Base-by-base conservation (phyloP, 495 filamentous ascomycete species). In the Cetradonia linearis region DNA sequence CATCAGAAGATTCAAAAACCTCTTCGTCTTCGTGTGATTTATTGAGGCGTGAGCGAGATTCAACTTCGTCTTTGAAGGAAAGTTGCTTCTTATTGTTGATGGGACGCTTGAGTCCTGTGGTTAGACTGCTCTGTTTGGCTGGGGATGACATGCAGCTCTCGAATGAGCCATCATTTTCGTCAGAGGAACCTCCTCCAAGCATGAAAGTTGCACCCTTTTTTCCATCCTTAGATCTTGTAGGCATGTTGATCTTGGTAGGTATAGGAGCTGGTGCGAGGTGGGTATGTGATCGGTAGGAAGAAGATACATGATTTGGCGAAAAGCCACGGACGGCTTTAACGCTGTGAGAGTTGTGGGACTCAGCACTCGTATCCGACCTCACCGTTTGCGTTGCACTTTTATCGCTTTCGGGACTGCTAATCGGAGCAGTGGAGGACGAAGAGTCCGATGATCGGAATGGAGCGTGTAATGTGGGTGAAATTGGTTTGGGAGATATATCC, bases 311-410 rank as follows among this genome's bases (percentile, higher is more conserved):
- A 23, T 86, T 85, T 7, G 87, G 88, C 0, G 87, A 89, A 71
- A 97, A 98, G 25, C 92, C 93, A 60, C 88, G 84, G 57, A 95
- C 83, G 50, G n/a, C n/a, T n/a, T n/a, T n/a, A n/a, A 96, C 78
- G 68, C 84, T 89, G 58, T 88, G 86, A 1, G 84, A 82, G 37
- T 78, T 81, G 67, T 79, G 83, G 66, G 80, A 65, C 55, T 77
- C 77, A 62, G 78, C 75, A 66, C 81, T 76, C 6, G 81, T 80
- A 62, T 83, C 81, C 11, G 78, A 81, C 1, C 68, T 73, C 18
- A 69, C 69, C 3, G 63, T 66, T 10, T 69, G 58, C 25, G 66
- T 64, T 60, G 77, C 72, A 62, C 76, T 79, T 6, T 78, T 74
- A 48, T 76, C 75, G 61, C 74, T 72, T 36, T 77, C 76, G 14